phyloP scores from a whole-genome alignment of 2,329 filamentous ascomycete species.

The Fusarium chlamydosporum region DNA sequence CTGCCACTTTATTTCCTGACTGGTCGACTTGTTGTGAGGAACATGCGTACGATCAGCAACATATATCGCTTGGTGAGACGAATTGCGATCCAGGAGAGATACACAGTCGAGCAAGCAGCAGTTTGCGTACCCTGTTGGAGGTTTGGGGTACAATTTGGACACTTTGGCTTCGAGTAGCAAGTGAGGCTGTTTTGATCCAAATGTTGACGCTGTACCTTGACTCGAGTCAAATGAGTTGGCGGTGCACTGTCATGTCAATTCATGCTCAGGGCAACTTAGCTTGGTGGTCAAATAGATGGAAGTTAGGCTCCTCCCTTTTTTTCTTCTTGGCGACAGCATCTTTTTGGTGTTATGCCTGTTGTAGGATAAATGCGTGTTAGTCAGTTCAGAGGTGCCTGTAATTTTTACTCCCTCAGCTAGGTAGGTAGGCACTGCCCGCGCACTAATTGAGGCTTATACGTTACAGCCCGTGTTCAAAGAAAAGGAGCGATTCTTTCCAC shows the following conservation, averaged over 20 bases:
- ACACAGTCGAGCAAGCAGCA: constrained; percentile 14
- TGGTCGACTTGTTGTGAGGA: constrained; percentile 8
- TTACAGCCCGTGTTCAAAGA: constrained; percentile 17
- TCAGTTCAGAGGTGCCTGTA: too few relatives aligned
- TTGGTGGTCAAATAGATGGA: background rate
- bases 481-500: constrained; percentile 24
- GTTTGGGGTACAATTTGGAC: constrained; percentile 6
- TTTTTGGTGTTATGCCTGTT: constrained; percentile 8
- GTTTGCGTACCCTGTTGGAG: constrained; percentile 12
- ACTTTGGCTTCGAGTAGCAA: constrained; percentile 18
- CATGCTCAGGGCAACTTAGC: background rate
- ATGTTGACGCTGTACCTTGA: background rate
- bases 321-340: constrained; percentile 22
- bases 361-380: constrained; percentile 5
- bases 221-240: constrained; percentile 14
- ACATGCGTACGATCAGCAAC: constrained; percentile 18
- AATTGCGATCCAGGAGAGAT: constrained; percentile 16
- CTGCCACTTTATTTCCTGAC: constrained; percentile 25
- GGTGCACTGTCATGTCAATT: constrained; percentile 1
- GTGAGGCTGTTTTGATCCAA: constrained; percentile 23
- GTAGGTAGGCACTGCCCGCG: too few relatives aligned
- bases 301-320: constrained; percentile 17
- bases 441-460: constrained; percentile 28
- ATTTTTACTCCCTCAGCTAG: too few relatives aligned
- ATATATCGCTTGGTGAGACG: constrained; percentile 24